phyloP scores from a whole-genome alignment of 164 flowering plant genomes.

The Nymphaea thermarum region DNA sequence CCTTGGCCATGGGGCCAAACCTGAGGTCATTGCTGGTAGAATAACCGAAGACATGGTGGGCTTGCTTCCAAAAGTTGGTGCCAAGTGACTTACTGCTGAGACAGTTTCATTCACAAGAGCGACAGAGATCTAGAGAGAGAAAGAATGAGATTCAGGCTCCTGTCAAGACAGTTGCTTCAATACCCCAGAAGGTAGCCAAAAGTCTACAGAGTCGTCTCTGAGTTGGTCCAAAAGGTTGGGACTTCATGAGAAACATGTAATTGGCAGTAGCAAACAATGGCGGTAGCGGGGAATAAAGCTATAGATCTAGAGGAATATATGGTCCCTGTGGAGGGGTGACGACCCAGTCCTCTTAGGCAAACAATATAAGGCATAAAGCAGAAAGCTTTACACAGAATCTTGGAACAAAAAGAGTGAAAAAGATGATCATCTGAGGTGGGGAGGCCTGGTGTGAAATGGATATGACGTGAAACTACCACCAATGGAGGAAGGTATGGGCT shows the following conservation, averaged over 20 bases:
- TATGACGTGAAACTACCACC: not conserved
- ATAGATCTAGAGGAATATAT: not conserved
- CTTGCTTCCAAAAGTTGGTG: too few relatives aligned
- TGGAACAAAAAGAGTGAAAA: not conserved
- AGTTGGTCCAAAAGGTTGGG: not conserved
- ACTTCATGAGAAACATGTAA: not conserved
- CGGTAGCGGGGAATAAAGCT: not conserved
- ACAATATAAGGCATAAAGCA: not conserved
- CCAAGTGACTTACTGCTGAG: too few relatives aligned
- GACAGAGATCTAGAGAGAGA: too few relatives aligned
- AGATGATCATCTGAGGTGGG: not conserved
- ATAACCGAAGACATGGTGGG: too few relatives aligned
- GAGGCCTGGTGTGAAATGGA: not conserved
- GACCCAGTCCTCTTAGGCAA: not conserved
- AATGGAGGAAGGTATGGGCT: not conserved
- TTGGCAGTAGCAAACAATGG: not conserved
- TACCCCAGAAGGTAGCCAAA: too few relatives aligned
- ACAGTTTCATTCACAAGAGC: too few relatives aligned
- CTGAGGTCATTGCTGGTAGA: too few relatives aligned
- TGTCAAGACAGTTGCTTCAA: too few relatives aligned
- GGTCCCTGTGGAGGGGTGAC: not conserved
- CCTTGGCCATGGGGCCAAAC: too few relatives aligned
- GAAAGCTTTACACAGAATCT: not conserved
- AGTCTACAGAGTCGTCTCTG: not conserved
- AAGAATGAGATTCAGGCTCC: too few relatives aligned